Conservation (phyloP, 2,329 filamentous ascomycete species). For the Hypoxylon sp. region DNA sequence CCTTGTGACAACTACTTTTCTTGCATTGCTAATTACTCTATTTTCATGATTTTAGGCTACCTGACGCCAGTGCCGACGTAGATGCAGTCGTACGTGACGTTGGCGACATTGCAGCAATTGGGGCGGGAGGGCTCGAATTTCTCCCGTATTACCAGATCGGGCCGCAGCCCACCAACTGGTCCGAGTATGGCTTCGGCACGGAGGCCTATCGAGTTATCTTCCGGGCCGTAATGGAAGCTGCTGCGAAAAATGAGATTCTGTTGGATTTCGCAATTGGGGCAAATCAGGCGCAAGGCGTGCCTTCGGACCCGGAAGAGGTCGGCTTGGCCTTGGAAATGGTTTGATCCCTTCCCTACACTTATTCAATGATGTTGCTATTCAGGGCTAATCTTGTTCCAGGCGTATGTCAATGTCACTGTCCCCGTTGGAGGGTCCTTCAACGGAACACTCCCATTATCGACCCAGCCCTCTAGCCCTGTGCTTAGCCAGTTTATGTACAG, state of each 20-base stretch:
- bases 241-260: background rate
- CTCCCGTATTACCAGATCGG: constrained; percentile 1
- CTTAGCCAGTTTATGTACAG: background rate
- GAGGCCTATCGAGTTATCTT: background rate
- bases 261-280: background rate
- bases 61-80: background rate
- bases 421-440: background rate
- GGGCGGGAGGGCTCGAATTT: constrained; percentile 4
- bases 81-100: constrained; percentile 1
- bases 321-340: background rate
- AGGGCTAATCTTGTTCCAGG: background rate
- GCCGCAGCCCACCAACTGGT: constrained; percentile 2
- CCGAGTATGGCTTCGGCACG: background rate
- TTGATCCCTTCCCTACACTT: background rate
- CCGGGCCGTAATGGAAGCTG: constrained; percentile 1
- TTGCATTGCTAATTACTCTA: background rate
- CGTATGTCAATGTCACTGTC: background rate
- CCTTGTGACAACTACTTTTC: background rate
- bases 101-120: background rate
- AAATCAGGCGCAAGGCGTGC: constrained; percentile 1
- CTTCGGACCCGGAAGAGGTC: background rate
- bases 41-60: background rate
- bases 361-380: background rate
- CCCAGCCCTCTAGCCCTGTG: background rate
- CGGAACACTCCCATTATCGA: background rate